Evolutionary conservation across 2,329 filamentous ascomycete genomes (phyloP), one percentile per base, ranked within the genome.

Genomic region (Blastomyces emzantsi): DNA sequence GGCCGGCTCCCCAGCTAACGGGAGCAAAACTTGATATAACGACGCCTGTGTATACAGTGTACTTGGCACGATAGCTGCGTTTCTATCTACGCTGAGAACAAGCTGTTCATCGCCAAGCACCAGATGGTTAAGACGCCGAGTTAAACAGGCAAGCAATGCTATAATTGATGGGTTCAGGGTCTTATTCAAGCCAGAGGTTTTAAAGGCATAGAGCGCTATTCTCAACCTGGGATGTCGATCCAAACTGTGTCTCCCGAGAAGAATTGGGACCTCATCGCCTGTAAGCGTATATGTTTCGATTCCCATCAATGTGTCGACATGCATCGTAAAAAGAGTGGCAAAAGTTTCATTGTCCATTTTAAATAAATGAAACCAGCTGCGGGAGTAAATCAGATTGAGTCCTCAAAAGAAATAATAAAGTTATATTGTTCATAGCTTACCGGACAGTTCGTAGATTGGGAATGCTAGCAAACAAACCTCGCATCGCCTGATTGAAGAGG

Each of bases 301-400:
- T 15, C 28, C n/a, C 25, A 22, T 25, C 45, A 62, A 25, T 11
- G 36, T 54, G 6, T 41, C 33, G 19, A 17, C 8, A 62, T 49
- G 30, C 6, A 8, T 19, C 17, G 9, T 4, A n/a, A 62, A 30
- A 55, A 62, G 9, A 3, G 13, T 11, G 30, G 30, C 33, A 39
- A 62, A 45, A 17, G 60, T 62, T 22, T 30, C 30, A 17, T 54
- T 8, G 22, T 30, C 17, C 60, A 62, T 62, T 55, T 41, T 51
- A 33, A 54, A 62, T 28, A 47, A 43, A 47, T 62, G 60, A 36
- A 54, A 54, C 60, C 60, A 62, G 45, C 59, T 61, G 17, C 15
- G 7, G 3, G 13, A 49, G 33, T 9, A 15, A n/a, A 52, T 22
- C 39, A 25, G 6, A 39, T n/a, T 28, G 3, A n/a, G 11, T 33